Conservation (phyloP, 2,329 filamentous ascomycete species). For the Clonostachys sp. region DNA sequence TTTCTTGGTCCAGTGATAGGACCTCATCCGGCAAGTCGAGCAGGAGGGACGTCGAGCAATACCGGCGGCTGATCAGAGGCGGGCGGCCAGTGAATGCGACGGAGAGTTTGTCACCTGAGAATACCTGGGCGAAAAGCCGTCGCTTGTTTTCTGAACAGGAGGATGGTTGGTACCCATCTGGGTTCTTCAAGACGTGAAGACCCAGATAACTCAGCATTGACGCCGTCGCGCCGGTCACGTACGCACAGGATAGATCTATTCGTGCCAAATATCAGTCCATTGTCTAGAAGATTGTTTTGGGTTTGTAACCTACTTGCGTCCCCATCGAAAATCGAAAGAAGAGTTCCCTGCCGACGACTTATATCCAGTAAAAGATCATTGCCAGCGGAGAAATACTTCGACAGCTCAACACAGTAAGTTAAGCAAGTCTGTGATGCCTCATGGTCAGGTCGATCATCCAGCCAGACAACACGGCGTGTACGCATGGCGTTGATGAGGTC, state of each 20-base stretch:
- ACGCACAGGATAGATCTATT: not conserved
- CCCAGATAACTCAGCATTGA: slow-evolving; percentile 1
- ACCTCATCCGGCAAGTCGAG: slow-evolving; percentile 30
- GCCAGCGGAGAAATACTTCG: not conserved
- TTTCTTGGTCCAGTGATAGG: slow-evolving; percentile 17
- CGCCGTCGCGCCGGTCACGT: too few relatives aligned
- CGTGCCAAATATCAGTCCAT: slow-evolving; percentile 5
- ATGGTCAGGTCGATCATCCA: too few relatives aligned
- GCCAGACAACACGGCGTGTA: too few relatives aligned
- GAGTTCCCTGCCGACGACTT: not conserved
- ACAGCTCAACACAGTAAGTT: not conserved
- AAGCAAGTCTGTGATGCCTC: too few relatives aligned
- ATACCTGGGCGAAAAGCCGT: slow-evolving; percentile 21
- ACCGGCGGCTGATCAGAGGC: slow-evolving; percentile 26
- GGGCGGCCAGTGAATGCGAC: slow-evolving; percentile 35
- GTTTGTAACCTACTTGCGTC: too few relatives aligned
- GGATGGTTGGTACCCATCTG: not conserved
- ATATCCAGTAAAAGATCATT: not conserved
- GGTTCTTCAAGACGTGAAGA: slow-evolving; percentile 7
- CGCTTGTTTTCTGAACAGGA: slow-evolving; percentile 4
- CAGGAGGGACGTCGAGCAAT: slow-evolving; percentile 28
- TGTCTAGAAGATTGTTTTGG: not conserved
- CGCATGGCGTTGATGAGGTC: slow-evolving; percentile 2
- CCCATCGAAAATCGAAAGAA: too few relatives aligned
- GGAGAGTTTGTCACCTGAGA: slow-evolving; percentile 26